Evolutionary conservation across 345 rosid genomes (phyloP).

Genomic region (Physaria fendleri): DNA sequence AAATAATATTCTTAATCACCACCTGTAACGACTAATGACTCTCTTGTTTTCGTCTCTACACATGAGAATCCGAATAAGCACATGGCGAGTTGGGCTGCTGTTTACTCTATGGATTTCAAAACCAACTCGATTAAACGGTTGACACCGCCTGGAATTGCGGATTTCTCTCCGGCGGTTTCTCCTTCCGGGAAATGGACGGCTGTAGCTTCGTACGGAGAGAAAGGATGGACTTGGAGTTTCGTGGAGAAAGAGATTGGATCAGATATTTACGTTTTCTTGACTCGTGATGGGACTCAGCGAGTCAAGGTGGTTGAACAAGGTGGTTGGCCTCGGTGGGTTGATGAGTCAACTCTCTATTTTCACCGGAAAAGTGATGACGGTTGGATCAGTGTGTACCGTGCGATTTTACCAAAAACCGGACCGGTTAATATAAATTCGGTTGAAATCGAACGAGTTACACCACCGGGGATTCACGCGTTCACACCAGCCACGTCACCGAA

Average conservation of each 20-base stretch:
- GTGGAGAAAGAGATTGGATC: slow-evolving; percentile 62
- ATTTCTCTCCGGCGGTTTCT: slow-evolving; percentile 80
- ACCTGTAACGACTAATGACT: too few species aligned
- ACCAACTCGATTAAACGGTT: slow-evolving; percentile 55
- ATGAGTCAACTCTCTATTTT: slow-evolving; percentile 64
- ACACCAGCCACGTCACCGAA: slow-evolving; percentile 86
- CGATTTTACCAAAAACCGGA: slow-evolving; percentile 37
- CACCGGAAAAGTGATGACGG: slow-evolving; percentile 57
- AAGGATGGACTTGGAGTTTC: slow-evolving; percentile 66
- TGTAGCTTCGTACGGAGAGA: slow-evolving; percentile 65
- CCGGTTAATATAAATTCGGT: slow-evolving; percentile 39
- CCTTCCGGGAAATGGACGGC: slow-evolving; percentile 71
- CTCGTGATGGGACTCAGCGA: slow-evolving; percentile 66
- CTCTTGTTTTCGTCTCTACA: slow-evolving; percentile 67
- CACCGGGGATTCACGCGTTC: slow-evolving; percentile 76
- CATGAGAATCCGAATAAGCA: slow-evolving; percentile 65
- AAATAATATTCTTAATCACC: too few species aligned
- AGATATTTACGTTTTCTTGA: slow-evolving; percentile 64
- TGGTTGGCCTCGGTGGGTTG: slow-evolving; percentile 87
- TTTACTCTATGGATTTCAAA: slow-evolving; percentile 54
- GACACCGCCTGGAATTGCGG: slow-evolving; percentile 62
- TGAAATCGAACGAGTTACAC: slow-evolving; percentile 54
- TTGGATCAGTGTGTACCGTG: slow-evolving; percentile 79
- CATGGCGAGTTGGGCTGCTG: slow-evolving; percentile 73
- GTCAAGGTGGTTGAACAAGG: slow-evolving; percentile 68